phyloP scores from a whole-genome alignment of 2,329 filamentous ascomycete genomes.

The Lithohypha guttulata region DNA sequence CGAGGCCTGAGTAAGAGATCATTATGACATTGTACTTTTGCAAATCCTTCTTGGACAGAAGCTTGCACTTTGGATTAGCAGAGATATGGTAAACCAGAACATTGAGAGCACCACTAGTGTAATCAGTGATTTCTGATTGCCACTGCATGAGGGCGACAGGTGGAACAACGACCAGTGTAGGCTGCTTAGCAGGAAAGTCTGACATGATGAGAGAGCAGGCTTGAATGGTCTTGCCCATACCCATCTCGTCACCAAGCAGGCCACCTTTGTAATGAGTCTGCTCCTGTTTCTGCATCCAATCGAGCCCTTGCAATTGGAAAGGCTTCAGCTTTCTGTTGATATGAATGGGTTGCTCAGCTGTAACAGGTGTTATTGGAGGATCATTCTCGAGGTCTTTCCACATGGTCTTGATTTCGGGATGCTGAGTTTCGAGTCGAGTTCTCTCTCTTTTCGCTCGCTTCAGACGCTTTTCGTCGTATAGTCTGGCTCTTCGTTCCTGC shows the following conservation, averaged over 20 bases:
- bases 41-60: constrained; percentile 61
- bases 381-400: constrained; percentile 65
- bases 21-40: constrained; percentile 85
- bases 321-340: constrained; percentile 81
- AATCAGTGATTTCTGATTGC: constrained; percentile 65
- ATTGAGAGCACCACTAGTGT: constrained; percentile 81
- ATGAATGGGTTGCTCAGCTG: constrained; percentile 59
- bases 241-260: constrained; percentile 94
- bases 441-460: constrained; percentile 42
- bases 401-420: constrained; percentile 73
- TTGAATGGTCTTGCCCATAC: constrained; percentile 96
- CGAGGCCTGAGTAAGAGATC: constrained; percentile 75
- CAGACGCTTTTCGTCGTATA: constrained; percentile 5
- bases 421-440: constrained; percentile 58
- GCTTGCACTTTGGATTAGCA: constrained; percentile 64
- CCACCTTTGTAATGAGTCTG: constrained; percentile 76
- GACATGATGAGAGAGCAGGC: constrained; percentile 98
- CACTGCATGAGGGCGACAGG: constrained; percentile 95
- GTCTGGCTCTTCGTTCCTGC: constrained; percentile 1
- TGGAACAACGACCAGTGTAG: constrained; percentile 79
- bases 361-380: constrained; percentile 53
- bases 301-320: constrained; percentile 85
- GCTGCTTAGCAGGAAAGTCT: constrained; percentile 73
- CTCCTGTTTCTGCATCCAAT: constrained; percentile 93
- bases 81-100: constrained; percentile 86